Conservation (phyloP, 2,329 filamentous ascomycete species). For the Daldinia sp. region DNA sequence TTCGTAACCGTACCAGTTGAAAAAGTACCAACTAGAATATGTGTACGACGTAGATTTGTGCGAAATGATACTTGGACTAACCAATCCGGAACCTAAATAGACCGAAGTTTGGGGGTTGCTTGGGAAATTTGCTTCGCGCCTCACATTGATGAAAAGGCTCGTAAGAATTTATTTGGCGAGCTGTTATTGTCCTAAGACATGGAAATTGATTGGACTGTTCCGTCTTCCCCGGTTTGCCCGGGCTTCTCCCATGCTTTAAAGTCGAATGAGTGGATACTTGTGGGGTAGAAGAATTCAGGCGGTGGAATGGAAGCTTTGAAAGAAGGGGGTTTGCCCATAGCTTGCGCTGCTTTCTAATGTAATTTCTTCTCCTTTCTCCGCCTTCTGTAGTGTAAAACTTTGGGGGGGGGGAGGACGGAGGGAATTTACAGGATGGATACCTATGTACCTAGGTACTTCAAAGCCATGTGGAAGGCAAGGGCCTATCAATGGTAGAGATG, state of each 20-base stretch:
- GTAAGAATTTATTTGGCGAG: slow-evolving; percentile 34
- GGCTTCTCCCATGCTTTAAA: slow-evolving; percentile 7
- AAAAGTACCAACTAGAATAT: not conserved
- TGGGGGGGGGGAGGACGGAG: slow-evolving; percentile 18
- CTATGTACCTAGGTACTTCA: not conserved
- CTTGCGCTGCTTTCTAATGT: slow-evolving; percentile 22
- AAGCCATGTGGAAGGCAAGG: slow-evolving; percentile 41
- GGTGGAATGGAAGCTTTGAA: slow-evolving; percentile 42
- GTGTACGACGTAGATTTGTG: slow-evolving; percentile 21
- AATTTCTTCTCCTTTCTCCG: slow-evolving; percentile 7
- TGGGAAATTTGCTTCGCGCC: slow-evolving; percentile 37
- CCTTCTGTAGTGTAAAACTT: not conserved
- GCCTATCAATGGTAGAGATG: slow-evolving; percentile 21
- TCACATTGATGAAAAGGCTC: slow-evolving; percentile 38
- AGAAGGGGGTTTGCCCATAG: slow-evolving; percentile 10
- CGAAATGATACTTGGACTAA: slow-evolving; percentile 37
- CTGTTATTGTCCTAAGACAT: slow-evolving; percentile 21
- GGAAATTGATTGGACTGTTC: slow-evolving; percentile 36
- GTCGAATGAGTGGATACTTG: slow-evolving; percentile 19
- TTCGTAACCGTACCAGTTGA: slow-evolving; percentile 15
- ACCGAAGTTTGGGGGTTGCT: slow-evolving; percentile 33
- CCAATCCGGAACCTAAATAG: slow-evolving; percentile 27
- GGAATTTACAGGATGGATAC: not conserved
- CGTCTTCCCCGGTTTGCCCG: slow-evolving; percentile 38
- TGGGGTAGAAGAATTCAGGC: slow-evolving; percentile 43